A percentile compares a stretch with the other conserved stretches of the same genome.
phyloP scores from a whole-genome alignment of 352 stramenopile species.

The Phytophthora melonis region DNA sequence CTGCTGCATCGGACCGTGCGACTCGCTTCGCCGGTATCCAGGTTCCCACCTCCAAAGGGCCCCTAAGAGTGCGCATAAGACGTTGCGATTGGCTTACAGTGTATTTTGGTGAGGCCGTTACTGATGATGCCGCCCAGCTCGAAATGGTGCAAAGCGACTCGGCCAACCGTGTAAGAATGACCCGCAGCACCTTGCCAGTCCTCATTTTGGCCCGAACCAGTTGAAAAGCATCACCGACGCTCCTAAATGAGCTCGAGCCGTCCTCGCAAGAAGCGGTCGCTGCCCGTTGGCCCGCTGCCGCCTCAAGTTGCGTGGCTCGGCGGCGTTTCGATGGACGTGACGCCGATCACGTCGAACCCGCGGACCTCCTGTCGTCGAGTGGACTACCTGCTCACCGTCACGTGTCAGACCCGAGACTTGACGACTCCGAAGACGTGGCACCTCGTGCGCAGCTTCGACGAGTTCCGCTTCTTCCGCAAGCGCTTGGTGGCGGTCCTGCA shows the following conservation, averaged over 20 bases:
- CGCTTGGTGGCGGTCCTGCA: conserved; percentile 33
- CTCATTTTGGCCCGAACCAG: conserved; percentile 19
- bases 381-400: conserved; percentile 45
- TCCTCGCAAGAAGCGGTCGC: conserved; percentile 33
- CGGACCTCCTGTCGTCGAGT: conserved; percentile 26
- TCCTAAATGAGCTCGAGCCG: conserved; percentile 28
- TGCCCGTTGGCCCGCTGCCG: conserved; percentile 23
- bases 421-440: conserved; percentile 38
- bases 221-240: background rate
- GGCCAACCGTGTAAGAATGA: background rate
- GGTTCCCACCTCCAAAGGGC: background rate
- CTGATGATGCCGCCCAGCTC: conserved; percentile 23
- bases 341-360: conserved; percentile 24
- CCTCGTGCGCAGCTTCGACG: conserved; percentile 52
- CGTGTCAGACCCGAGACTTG: conserved; percentile 16
- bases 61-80: background rate
- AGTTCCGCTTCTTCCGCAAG: conserved; percentile 54
- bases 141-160: conserved; percentile 13
- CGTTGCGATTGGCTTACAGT: background rate
- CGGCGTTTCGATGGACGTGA: conserved; percentile 40
- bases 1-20: conserved; percentile 18
- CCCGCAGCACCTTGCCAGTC: background rate
- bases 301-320: conserved; percentile 41
- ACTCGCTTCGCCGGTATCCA: conserved; percentile 6
- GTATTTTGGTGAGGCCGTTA: background rate